Base-by-base conservation (phyloP, 164 flowering plant genomes). In the Santalum album region DNA sequence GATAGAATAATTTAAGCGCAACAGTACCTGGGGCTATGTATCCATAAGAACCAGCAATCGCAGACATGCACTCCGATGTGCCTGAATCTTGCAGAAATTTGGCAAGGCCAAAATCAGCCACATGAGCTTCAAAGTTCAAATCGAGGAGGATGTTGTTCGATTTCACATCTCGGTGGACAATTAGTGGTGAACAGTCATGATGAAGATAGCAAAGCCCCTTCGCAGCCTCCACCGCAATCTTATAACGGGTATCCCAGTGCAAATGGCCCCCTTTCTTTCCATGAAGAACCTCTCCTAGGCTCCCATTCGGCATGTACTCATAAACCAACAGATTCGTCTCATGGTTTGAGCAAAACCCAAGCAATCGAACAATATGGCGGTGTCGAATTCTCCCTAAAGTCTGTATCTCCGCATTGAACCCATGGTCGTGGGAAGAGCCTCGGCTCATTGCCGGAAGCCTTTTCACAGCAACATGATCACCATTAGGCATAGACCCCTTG, bases 61-160 rank as follows among this genome's bases (percentile, higher is more conserved):
- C 97, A 22, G 97, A 94, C 97, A 94, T 94, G 83, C 95, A 85
- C 61, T 94, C 97, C 0, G 99, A 94, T n/a, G 99, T 73, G 51
- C 95, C 96, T 0, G 97, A 90, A 69, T 94, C 97, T 57, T 87
- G 99, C 59, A 94, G 68, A 57, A 92, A 92, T 72, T 92, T 92
- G 61, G 98, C 98, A 18, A 92, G 96, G 25, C 98, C 98, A 49
- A 92, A 92, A 72, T 92, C 98, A 20, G 98, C 98, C 24, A 92
- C 98, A 69, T 89, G 98, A n/a, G 98, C 98, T 71, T 89, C 96
- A 58, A 80, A 79, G 67, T 55, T 67, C 43, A 86, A 81, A 53
- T 92, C 98, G 1, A 92, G 82, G 12, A 92, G 89, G 48, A 92
- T 92, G 71, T 92, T 92, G 76, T 92, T 92, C 1, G 98, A 92